Evolutionary conservation across 495 filamentous ascomycete species (phyloP), one percentile per base, ranked within the genome.

Genomic region (Trypethelium eluteriae): DNA sequence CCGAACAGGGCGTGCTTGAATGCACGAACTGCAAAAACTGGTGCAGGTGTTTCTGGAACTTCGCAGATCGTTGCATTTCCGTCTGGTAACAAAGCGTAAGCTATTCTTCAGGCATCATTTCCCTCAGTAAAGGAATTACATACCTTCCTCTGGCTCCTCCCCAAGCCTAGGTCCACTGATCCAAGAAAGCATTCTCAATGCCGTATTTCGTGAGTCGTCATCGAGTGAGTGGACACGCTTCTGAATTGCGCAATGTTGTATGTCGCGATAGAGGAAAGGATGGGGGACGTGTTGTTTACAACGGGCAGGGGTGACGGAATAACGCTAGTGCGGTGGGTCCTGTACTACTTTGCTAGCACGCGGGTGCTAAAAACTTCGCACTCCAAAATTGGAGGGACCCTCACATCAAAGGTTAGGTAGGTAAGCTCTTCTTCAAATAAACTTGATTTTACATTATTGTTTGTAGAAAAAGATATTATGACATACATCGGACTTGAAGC

Each of bases 1-100:
- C 95, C 94, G 80, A 96, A 98, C 44, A 98, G 75, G 18, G 90
- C 92, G 65, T 89, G 92, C 72, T 90, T 94, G 76, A 98, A 86
- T 18, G 94, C 95, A 71, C 93, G 92, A 66, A 94, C 85, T 12
- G 93, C 93, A 79, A 98, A 98, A 2, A 96, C 84, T 34, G 93
- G 92, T 36, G 92, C 95, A 11, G 94, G 95, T 5, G 94, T 98
- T 69, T 96, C 91, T 67, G 93, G 94, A 7, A 83, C 81, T 56
- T 96, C 91, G 49, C 70, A 69, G 39, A 18, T 53, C 41, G 68
- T 66, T 32, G 65, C 38, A 44, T 67, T 65, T 3, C 65, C 64
- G 18, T 70, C 71, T 73, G 47, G 41, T 35, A 7, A 25, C 1
- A 5, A 16, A 49, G 5, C 39, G 36, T 71, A 32, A 71, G 69